phyloP scores from a whole-genome alignment of 129 eudicot species.

The Solidago caesia region DNA sequence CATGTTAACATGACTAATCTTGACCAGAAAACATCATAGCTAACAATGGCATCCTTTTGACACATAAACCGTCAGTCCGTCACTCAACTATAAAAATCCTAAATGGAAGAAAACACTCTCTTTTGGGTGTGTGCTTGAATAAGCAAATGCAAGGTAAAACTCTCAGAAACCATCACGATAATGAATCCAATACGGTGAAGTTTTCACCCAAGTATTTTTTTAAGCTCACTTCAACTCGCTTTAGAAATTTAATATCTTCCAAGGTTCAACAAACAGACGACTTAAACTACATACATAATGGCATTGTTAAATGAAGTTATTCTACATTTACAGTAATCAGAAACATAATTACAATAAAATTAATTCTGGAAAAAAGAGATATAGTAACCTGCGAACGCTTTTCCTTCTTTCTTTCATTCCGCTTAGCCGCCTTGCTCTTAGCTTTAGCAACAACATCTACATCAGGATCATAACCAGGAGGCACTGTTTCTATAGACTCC shows the following conservation, averaged over 20 bases:
- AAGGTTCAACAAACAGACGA: too few relatives aligned
- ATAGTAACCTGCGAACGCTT: constrained; percentile 75
- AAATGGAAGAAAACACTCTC: too few relatives aligned
- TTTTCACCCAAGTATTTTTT: too few relatives aligned
- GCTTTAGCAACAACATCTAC: constrained; percentile 53
- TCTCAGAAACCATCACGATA: not conserved
- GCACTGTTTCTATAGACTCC: constrained; percentile 55
- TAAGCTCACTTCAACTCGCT: too few relatives aligned
- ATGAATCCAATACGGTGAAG: too few relatives aligned
- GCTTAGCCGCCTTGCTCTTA: constrained; percentile 82
- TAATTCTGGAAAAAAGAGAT: not conserved
- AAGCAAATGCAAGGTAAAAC: not conserved
- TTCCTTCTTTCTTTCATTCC: constrained; percentile 93
- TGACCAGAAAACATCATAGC: not conserved
- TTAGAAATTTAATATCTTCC: too few relatives aligned
- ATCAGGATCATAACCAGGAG: constrained; percentile 84
- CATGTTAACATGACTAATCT: constrained; percentile 3
- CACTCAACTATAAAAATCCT: not conserved
- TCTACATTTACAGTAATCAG: not conserved
- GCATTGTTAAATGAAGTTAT: not conserved
- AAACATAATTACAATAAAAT: not conserved
- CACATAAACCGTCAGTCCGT: not conserved
- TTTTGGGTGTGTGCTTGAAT: not conserved
- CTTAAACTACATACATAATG: too few relatives aligned
- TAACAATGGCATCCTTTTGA: not conserved